phyloP scores from a whole-genome alignment of 352 stramenopile genomes.

The Phytophthora ramorum region DNA sequence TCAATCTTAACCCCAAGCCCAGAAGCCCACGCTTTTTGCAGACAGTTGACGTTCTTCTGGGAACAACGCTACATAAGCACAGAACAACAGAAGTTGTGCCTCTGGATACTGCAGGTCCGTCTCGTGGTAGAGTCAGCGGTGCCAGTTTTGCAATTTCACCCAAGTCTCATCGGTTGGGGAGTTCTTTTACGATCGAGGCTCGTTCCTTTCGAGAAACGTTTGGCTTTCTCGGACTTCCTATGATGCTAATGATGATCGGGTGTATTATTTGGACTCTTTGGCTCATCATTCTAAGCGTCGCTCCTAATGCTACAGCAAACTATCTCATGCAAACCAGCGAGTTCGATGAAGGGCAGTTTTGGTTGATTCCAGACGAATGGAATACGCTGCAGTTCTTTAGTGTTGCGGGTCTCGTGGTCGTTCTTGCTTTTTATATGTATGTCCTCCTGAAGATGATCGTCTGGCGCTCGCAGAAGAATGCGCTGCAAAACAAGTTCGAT shows the following conservation, averaged over 20 bases:
- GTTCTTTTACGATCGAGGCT: background rate
- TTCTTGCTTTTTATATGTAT: conserved; percentile 20
- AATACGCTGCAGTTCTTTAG: conserved; percentile 18
- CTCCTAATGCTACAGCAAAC: conserved; percentile 34
- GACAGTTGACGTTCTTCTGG: background rate
- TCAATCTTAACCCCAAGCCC: background rate
- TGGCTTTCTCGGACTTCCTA: conserved; percentile 10
- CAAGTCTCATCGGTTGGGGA: background rate
- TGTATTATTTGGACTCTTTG: conserved; percentile 29
- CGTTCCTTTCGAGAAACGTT: conserved; percentile 16
- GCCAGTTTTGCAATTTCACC: background rate
- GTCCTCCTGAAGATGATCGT: conserved; percentile 23
- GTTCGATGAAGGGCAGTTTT: conserved; percentile 34
- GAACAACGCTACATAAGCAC: background rate
- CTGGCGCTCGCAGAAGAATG: conserved; percentile 21
- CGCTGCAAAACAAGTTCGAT: conserved; percentile 5
- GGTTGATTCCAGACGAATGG: conserved; percentile 32
- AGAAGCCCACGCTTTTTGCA: background rate
- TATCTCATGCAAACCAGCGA: conserved; percentile 37
- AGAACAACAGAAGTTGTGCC: conserved; percentile 7
- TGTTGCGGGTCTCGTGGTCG: conserved; percentile 5
- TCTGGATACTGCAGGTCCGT: background rate
- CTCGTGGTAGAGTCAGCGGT: background rate
- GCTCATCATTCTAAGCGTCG: conserved; percentile 33
- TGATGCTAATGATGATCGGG: conserved; percentile 10